Percentiles rank a stretch among this genome's conserved stretches.
These are phyloP conservation scores for Candida dubliniensis DNA, from an alignment of 1,139 yeast species.

Conservation along the genomic window DNA sequence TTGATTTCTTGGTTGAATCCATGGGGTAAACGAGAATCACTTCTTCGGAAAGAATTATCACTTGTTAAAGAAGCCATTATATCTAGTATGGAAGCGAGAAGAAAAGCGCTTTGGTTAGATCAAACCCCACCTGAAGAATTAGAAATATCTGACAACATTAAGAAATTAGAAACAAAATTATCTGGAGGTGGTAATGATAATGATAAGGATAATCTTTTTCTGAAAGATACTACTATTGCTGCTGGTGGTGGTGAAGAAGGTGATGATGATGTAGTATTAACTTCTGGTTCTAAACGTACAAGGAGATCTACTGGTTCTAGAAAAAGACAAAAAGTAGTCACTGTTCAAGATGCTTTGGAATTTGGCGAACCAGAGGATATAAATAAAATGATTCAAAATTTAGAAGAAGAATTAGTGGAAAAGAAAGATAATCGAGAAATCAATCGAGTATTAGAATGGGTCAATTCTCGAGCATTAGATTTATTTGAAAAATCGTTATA, in stretches of 20 bases:
- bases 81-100: slow-evolving; percentile 60
- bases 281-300: slow-evolving; percentile 28
- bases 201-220: neutral
- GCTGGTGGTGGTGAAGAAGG: slow-evolving; percentile 11
- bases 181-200: slow-evolving; percentile 5
- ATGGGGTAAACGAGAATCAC: slow-evolving; percentile 75
- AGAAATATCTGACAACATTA: slow-evolving; percentile 37
- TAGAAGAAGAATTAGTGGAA: slow-evolving; percentile 28
- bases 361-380: slow-evolving; percentile 34
- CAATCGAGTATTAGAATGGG: slow-evolving; percentile 58
- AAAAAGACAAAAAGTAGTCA: slow-evolving; percentile 25
- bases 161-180: slow-evolving; percentile 20
- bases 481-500: slow-evolving; percentile 52
- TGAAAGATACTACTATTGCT: slow-evolving; percentile 11
- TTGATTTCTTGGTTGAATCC: slow-evolving; percentile 69
- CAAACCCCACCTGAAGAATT: slow-evolving; percentile 39
- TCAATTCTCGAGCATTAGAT: slow-evolving; percentile 57
- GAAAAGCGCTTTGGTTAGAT: slow-evolving; percentile 49
- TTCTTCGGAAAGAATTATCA: slow-evolving; percentile 61
- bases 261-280: slow-evolving; percentile 25
- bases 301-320: slow-evolving; percentile 18
- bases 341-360: slow-evolving; percentile 29
- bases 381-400: slow-evolving; percentile 24
- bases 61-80: slow-evolving; percentile 54
- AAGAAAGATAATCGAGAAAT: slow-evolving; percentile 40